Evolutionary conservation across 805 yeast species (phyloP), one percentile per base, ranked within the genome.

Genomic region (Yarrowia divulgata): DNA sequence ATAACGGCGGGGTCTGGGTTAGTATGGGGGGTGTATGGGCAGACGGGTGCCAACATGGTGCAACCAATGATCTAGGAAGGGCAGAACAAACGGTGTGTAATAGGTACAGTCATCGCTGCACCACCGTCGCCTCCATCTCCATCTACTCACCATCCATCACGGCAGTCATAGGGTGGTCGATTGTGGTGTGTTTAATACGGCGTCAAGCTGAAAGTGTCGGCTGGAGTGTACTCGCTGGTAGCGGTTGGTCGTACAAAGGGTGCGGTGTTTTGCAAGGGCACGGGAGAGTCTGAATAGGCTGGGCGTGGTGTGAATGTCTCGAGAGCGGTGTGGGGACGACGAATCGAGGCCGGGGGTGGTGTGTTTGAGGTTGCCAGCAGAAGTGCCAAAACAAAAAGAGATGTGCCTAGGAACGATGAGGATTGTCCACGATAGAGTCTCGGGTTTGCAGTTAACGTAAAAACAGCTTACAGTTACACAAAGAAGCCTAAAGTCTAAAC

Each of bases 1-100:
- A 73, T 54, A 8, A 23, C 18, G 19, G 60, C 55, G 45, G 73
- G 71, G 58, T 72, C 74, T 72, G 62, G 1, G 50, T 45, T 52
- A 42, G 50, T 37, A n/a, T n/a, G n/a, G n/a, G n/a, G n/a, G n/a
- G n/a, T n/a, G n/a, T n/a, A n/a, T n/a, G n/a, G n/a, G n/a, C n/a
- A n/a, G n/a, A n/a, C n/a, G n/a, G n/a, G n/a, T n/a, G n/a, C n/a
- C n/a, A n/a, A n/a, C n/a, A n/a, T n/a, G n/a, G n/a, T n/a, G n/a
- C n/a, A n/a, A n/a, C n/a, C n/a, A n/a, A n/a, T n/a, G n/a, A 23
- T 23, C 29, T 23, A 23, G 3, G 3, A 23, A 23, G 29, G 29
- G 29, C 29, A 23, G 29, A 23, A 4, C 29, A 23, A 23, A 23
- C 29, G 29, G 29, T 23, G 29, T 34, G 37, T 34, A 9, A 34